phyloP scores from a whole-genome alignment of 1,139 yeast genomes.

The Hyphopichia fennica region DNA sequence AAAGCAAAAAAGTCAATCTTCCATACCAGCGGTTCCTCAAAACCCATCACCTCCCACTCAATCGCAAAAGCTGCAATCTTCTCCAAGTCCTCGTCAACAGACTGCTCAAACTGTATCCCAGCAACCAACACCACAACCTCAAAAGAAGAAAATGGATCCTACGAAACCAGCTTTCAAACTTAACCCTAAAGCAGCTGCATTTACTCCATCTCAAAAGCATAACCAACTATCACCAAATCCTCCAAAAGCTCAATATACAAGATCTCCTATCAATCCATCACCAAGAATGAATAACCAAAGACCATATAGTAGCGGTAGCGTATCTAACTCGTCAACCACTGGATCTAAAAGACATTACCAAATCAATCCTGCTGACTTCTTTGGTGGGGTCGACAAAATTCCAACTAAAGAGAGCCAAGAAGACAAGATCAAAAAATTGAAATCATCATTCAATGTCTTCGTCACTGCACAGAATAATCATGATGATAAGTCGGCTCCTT shows the following conservation, averaged over 20 bases:
- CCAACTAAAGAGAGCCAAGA: constrained; percentile 47
- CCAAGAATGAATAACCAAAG: constrained; percentile 37
- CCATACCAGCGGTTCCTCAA: constrained; percentile 3
- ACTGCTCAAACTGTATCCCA: neutral
- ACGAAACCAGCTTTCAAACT: constrained; percentile 63
- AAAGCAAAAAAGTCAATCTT: constrained; percentile 10
- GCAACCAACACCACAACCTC: constrained; percentile 7
- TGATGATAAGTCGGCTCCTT: constrained; percentile 29
- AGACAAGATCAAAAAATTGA: constrained; percentile 37
- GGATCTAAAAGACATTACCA: constrained; percentile 38
- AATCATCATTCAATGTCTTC: constrained; percentile 59
- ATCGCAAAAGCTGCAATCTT: constrained; percentile 7
- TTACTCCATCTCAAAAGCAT: constrained; percentile 53
- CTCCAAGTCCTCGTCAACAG: constrained; percentile 2
- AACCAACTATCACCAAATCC: constrained; percentile 31
- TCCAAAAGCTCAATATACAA: constrained; percentile 22
- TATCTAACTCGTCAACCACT: constrained; percentile 9
- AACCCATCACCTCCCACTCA: constrained; percentile 5
- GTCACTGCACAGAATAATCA: constrained; percentile 37
- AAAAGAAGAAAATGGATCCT: constrained; percentile 52
- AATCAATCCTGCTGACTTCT: constrained; percentile 45
- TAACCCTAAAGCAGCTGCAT: constrained; percentile 70
- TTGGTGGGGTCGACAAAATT: constrained; percentile 48
- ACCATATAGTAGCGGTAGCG: constrained; percentile 26
- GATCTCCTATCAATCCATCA: constrained; percentile 32